Conservation (phyloP, 2,329 filamentous ascomycete genomes). For the Thermochaetoides dissita region DNA sequence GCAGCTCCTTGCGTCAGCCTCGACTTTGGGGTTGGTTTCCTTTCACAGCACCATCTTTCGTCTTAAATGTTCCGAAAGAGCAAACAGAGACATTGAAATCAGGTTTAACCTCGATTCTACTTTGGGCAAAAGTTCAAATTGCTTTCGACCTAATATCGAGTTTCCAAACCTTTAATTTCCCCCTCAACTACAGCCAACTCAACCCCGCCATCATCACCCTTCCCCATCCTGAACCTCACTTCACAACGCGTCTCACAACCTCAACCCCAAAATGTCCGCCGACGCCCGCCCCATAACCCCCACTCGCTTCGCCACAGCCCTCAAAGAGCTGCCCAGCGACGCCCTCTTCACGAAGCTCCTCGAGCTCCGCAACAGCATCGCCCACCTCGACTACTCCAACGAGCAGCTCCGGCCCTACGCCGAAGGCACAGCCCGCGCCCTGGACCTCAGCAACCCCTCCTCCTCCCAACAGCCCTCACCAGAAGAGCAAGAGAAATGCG, state of each 20-base stretch:
- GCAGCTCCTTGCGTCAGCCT: too few species aligned
- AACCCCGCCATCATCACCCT: background rate
- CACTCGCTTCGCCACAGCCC: slow-evolving; percentile 50
- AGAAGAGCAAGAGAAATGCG: background rate
- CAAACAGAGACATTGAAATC: too few species aligned
- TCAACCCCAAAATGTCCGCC: slow-evolving; percentile 40
- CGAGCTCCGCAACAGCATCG: slow-evolving; percentile 61
- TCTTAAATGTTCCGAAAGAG: too few species aligned
- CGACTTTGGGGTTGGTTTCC: too few species aligned
- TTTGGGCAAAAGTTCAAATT: too few species aligned
- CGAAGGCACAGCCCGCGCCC: slow-evolving; percentile 26
- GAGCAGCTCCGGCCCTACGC: slow-evolving; percentile 57
- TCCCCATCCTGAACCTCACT: too few species aligned
- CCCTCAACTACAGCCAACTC: background rate
- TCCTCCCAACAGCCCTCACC: slow-evolving; percentile 14
- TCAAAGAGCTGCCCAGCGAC: slow-evolving; percentile 51
- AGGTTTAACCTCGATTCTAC: too few species aligned
- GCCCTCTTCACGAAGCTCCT: slow-evolving; percentile 60
- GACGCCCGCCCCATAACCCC: slow-evolving; percentile 47
- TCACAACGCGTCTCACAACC: background rate
- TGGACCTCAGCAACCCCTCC: slow-evolving; percentile 16
- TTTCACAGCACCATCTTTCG: too few species aligned
- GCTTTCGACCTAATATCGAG: too few species aligned
- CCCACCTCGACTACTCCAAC: slow-evolving; percentile 62
- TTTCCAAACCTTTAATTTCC: too few species aligned